These are phyloP conservation scores for Pseudoturritis turrita DNA, from an alignment of 345 rosid species.

Conservation along the genomic window DNA sequence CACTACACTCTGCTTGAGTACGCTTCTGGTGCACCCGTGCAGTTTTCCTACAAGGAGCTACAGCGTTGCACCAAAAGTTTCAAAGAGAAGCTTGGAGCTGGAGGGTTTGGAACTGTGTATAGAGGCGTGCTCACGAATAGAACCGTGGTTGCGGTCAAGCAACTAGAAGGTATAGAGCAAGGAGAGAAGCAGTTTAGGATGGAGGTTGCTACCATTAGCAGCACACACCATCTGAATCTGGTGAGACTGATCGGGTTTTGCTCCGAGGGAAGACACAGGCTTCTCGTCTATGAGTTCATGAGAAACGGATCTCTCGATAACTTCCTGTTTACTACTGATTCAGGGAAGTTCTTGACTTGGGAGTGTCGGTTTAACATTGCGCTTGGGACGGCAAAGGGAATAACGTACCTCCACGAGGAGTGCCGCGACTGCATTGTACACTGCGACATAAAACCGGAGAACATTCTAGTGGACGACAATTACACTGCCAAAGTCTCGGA, in stretches of 20 bases:
- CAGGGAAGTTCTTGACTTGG: constrained; percentile 47
- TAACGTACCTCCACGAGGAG: constrained; percentile 66
- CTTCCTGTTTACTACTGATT: constrained; percentile 37
- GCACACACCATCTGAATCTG: constrained; percentile 64
- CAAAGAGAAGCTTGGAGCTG: constrained; percentile 50
- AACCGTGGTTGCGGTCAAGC: constrained; percentile 53
- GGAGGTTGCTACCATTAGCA: constrained; percentile 68
- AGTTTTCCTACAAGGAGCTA: constrained; percentile 54
- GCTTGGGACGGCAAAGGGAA: constrained; percentile 56
- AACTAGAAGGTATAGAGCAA: constrained; percentile 55
- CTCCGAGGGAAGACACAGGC: constrained; percentile 54
- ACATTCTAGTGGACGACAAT: constrained; percentile 49
- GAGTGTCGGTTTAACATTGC: constrained; percentile 50
- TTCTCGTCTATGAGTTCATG: constrained; percentile 67
- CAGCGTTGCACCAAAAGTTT: constrained; percentile 47
- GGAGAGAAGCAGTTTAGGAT: constrained; percentile 64
- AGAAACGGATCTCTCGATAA: constrained; percentile 59
- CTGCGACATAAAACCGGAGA: constrained; percentile 57
- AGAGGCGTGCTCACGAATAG: constrained; percentile 46
- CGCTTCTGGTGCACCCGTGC: constrained; percentile 56
- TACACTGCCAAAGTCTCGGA: constrained; percentile 55
- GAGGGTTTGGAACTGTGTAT: constrained; percentile 66
- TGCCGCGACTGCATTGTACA: constrained; percentile 58
- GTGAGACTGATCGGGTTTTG: constrained; percentile 65
- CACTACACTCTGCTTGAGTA: constrained; percentile 50